Percentiles rank a stretch among this genome's conserved stretches.
Evolutionary conservation across 805 yeast genomes (phyloP).

Genomic region (Candida ascalaphidarum): DNA sequence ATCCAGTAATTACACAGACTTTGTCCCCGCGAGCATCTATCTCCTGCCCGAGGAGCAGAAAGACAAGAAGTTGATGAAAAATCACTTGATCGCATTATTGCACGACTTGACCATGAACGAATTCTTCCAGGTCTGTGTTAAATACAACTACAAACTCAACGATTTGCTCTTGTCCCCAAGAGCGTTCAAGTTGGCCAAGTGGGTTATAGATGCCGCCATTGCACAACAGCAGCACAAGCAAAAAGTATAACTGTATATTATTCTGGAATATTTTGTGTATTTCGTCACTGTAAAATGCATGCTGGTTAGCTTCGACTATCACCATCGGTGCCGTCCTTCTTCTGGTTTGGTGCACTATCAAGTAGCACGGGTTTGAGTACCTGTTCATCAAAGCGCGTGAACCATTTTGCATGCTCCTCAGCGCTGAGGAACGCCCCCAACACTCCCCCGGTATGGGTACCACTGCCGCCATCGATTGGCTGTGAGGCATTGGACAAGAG

Average conservation of each 20-base stretch:
- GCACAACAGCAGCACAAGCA: conserved; percentile 33
- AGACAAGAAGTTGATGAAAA: conserved; percentile 5
- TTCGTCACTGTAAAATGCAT: too few species aligned
- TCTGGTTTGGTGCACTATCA: conserved; percentile 40
- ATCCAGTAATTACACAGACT: conserved; percentile 26
- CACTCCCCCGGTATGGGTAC: conserved; percentile 17
- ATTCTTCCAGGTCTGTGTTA: conserved; percentile 55
- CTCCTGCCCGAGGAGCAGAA: conserved; percentile 18
- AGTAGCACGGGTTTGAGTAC: conserved; percentile 86
- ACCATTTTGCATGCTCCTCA: conserved; percentile 85
- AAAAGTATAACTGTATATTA: too few species aligned
- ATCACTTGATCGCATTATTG: conserved; percentile 42
- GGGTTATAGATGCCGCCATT: conserved; percentile 61
- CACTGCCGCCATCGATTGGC: conserved; percentile 1
- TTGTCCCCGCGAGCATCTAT: conserved; percentile 38
- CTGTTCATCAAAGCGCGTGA: conserved; percentile 86
- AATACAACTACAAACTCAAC: conserved; percentile 54
- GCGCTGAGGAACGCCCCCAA: conserved; percentile 36
- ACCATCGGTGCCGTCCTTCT: conserved; percentile 3
- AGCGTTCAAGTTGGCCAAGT: conserved; percentile 60
- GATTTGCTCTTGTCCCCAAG: conserved; percentile 56
- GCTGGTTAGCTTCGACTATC: not conserved
- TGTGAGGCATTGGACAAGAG: conserved; percentile 10
- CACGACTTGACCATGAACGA: conserved; percentile 60
- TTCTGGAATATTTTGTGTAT: too few species aligned